A percentile compares a stretch with the other conserved stretches of the same genome.
Conservation (phyloP, 1,284 basidiomycete species). For the Ganoderma sinense region DNA sequence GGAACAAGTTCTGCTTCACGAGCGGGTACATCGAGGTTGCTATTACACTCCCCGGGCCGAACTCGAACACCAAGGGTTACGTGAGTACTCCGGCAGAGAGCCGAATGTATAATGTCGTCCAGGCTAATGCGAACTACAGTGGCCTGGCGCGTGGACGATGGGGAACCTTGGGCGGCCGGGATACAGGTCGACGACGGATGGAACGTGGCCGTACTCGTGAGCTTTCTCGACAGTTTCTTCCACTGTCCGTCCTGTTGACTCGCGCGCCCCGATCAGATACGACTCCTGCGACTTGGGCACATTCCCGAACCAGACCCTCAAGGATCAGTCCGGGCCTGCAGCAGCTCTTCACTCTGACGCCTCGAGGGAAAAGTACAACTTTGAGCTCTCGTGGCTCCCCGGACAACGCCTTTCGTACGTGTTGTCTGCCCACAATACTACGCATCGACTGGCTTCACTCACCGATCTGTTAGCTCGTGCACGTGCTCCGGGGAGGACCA, state of each 20-base stretch:
- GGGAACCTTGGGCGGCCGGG: conserved; percentile 90
- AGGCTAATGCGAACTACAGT: conserved; percentile 43
- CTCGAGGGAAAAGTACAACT: conserved; percentile 52
- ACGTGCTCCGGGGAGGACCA: conserved; percentile 86
- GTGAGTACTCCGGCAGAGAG: conserved; percentile 35
- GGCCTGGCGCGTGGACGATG: conserved; percentile 89
- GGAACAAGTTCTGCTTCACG: conserved; percentile 92
- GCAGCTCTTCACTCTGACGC: conserved; percentile 57
- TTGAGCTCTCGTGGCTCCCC: conserved; percentile 54
- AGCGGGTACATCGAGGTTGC: conserved; percentile 74
- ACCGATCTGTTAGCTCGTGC: conserved; percentile 52
- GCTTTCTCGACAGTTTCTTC: conserved; percentile 47
- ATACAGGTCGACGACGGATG: conserved; percentile 83
- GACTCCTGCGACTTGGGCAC: conserved; percentile 88
- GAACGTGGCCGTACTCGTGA: conserved; percentile 74
- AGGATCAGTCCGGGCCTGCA: conserved; percentile 51
- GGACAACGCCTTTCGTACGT: conserved; percentile 56
- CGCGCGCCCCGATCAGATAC: conserved; percentile 55
- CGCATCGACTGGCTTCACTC: background rate
- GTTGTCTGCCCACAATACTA: background rate
- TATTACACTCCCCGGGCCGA: conserved; percentile 45
- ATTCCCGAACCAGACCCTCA: conserved; percentile 77
- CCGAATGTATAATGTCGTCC: background rate
- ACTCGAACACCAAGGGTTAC: conserved; percentile 44
- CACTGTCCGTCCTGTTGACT: background rate